These are phyloP conservation scores for Diaporthe citrichinensis DNA, from an alignment of 2,329 filamentous ascomycete species.

Conservation along the genomic window DNA sequence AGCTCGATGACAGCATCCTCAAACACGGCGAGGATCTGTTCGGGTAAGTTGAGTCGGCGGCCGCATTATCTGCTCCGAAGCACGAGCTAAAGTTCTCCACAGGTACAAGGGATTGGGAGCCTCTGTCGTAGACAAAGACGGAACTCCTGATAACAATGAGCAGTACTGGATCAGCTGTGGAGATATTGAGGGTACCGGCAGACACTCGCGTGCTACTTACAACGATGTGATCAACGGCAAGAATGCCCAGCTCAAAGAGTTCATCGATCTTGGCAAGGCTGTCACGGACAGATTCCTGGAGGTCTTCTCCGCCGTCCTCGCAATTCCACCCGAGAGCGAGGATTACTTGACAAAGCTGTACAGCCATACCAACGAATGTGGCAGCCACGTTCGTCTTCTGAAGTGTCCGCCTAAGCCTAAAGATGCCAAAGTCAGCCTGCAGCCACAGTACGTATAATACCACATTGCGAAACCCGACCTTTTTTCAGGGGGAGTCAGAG, in stretches of 20 bases:
- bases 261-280: slow-evolving; percentile 7
- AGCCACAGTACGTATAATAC: not conserved
- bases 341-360: not conserved
- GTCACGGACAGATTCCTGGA: slow-evolving; percentile 4
- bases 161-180: slow-evolving; percentile 17
- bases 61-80: not conserved
- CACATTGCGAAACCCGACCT: not conserved
- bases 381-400: not conserved
- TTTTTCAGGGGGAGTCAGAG: not conserved
- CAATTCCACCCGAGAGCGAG: not conserved
- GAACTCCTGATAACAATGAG: slow-evolving; percentile 13
- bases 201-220: slow-evolving; percentile 7
- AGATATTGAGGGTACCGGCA: not conserved
- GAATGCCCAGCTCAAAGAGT: slow-evolving; percentile 6
- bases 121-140: slow-evolving; percentile 1
- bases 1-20: slow-evolving; percentile 16
- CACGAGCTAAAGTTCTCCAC: not conserved
- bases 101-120: slow-evolving; percentile 12
- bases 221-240: slow-evolving; percentile 5
- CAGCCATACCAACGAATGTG: not conserved
- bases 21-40: not conserved
- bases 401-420: slow-evolving; percentile 5
- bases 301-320: not conserved
- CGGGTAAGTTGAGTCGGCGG: not conserved
- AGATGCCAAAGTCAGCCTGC: not conserved